These are phyloP conservation scores for Tetraselmis striata DNA, from an alignment of 139 green algal genomes.

Conservation along the genomic window DNA sequence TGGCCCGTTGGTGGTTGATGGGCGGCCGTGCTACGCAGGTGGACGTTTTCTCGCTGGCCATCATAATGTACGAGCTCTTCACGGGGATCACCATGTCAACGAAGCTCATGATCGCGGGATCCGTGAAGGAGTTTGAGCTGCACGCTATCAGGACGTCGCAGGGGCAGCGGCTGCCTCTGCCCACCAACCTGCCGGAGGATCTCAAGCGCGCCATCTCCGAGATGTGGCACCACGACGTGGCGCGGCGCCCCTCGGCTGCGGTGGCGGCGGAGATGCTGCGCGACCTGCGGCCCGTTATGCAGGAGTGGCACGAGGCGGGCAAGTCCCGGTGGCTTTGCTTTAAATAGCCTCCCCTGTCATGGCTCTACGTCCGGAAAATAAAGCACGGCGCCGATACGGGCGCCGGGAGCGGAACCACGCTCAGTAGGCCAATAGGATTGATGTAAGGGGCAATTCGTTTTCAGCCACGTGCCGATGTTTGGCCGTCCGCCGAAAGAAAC, in stretches of 20 bases:
- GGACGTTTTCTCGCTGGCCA: neutral
- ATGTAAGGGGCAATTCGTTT: too few species aligned
- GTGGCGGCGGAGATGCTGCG: neutral
- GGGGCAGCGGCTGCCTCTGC: neutral
- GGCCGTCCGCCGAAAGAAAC: too few species aligned
- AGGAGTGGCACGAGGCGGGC: neutral
- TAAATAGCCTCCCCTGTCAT: too few species aligned
- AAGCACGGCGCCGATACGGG: too few species aligned
- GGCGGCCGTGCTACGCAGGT: too few species aligned
- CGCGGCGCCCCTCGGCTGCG: neutral
- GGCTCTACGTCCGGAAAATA: too few species aligned
- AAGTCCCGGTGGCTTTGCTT: neutral
- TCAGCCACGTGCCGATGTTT: too few species aligned
- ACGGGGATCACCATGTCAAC: neutral
- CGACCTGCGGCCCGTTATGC: neutral
- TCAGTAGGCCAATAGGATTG: too few species aligned
- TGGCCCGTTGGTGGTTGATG: too few species aligned
- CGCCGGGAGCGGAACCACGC: too few species aligned
- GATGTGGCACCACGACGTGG: neutral
- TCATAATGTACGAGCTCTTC: neutral
- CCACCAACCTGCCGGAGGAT: neutral
- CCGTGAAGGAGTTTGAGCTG: neutral
- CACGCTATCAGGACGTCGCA: neutral
- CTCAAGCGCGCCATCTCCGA: neutral
- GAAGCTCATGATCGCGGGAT: neutral